phyloP scores from a whole-genome alignment of 352 stramenopile genomes.

The Phytophthora syringae region DNA sequence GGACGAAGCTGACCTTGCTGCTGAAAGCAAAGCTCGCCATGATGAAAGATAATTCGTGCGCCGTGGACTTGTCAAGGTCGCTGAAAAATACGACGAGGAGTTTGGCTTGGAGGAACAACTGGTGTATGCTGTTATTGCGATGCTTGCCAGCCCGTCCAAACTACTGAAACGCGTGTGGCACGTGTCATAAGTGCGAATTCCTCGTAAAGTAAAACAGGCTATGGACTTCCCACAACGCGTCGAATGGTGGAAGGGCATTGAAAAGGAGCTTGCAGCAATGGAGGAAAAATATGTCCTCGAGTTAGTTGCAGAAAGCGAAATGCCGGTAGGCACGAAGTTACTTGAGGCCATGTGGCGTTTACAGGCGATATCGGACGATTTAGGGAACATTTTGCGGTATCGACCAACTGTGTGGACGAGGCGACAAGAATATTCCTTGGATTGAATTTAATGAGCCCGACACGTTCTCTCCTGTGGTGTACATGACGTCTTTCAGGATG shows the following conservation, averaged over 20 bases:
- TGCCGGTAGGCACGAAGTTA: neutral
- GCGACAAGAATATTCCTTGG: slow-evolving; percentile 1
- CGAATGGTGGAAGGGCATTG: neutral
- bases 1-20: no score
- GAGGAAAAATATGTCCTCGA: neutral
- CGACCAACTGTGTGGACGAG: slow-evolving; percentile 4
- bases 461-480: slow-evolving; percentile 4
- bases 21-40: no score
- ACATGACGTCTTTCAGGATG: slow-evolving; percentile 11
- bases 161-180: no score
- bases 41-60: no score
- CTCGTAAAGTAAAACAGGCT: neutral
- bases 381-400: slow-evolving; percentile 9
- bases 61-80: no score
- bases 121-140: no score
- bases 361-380: slow-evolving; percentile 10
- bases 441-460: slow-evolving; percentile 1
- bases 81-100: no score
- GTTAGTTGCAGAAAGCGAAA: neutral
- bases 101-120: no score
- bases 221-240: neutral
- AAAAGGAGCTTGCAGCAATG: neutral
- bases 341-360: slow-evolving; percentile 5
- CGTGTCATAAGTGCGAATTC: neutral
- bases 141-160: no score